These are phyloP conservation scores for Moricandia arvensis DNA, from an alignment of 345 rosid species.

Conservation along the genomic window DNA sequence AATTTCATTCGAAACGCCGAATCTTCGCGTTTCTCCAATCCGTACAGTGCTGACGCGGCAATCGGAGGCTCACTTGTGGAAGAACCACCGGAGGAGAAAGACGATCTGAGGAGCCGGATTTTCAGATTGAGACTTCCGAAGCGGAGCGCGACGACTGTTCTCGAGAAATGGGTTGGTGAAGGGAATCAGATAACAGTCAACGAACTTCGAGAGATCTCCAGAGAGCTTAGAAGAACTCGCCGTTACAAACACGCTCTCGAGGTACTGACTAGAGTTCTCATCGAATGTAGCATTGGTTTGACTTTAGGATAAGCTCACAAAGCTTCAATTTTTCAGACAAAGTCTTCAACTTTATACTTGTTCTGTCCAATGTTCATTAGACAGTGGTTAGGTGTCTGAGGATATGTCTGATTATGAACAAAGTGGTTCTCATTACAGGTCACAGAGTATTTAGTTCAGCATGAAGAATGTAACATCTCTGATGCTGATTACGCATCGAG, in stretches of 20 bases:
- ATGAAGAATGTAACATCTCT: constrained; percentile 53
- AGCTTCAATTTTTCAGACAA: neutral
- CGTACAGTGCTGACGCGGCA: constrained; percentile 23
- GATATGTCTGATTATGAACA: no score
- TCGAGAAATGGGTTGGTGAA: constrained; percentile 78
- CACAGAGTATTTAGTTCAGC: neutral
- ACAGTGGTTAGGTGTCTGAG: no score
- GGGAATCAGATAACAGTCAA: constrained; percentile 55
- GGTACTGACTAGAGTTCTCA: no score
- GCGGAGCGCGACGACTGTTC: constrained; percentile 68
- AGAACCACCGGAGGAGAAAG: constrained; percentile 38
- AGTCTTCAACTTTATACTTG: neutral
- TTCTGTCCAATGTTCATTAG: no score
- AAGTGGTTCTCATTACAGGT: neutral
- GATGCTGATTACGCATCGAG: constrained; percentile 69
- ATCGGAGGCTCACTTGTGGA: constrained; percentile 37
- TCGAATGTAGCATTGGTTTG: neutral
- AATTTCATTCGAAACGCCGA: constrained; percentile 19
- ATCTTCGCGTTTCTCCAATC: constrained; percentile 13
- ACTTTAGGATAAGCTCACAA: constrained; percentile 6
- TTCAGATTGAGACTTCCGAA: constrained; percentile 79
- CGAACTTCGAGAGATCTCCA: constrained; percentile 75
- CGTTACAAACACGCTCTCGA: constrained; percentile 95
- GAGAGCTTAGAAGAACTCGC: constrained; percentile 69
- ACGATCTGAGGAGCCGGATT: constrained; percentile 69